Percentiles rank a stretch among this genome's conserved stretches.
Evolutionary conservation across 176 grass and related monocot species (phyloP).

Genomic region (Dendrocalamus sinicus): DNA sequence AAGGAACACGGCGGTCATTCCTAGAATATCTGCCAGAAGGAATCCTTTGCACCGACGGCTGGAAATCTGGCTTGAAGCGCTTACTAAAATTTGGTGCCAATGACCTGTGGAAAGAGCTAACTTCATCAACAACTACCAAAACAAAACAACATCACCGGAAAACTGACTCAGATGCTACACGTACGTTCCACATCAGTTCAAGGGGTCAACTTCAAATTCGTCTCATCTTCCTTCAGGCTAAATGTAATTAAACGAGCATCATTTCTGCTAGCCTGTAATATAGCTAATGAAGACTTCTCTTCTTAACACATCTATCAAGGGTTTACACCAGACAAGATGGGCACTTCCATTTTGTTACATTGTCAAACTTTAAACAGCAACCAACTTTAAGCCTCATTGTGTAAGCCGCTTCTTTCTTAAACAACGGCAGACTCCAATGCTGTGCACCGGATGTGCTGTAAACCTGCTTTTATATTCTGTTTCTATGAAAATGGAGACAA

Average conservation of each 20-base stretch:
- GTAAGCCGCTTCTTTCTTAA: background rate
- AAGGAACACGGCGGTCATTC: slow-evolving; percentile 34
- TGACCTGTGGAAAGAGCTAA: slow-evolving; percentile 46
- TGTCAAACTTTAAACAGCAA: slow-evolving; percentile 1
- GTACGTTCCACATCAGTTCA: background rate
- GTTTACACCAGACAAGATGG: background rate
- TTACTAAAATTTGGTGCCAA: slow-evolving; percentile 43
- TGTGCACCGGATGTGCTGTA: background rate
- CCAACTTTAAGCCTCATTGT: background rate
- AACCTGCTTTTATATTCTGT: background rate
- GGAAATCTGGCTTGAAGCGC: slow-evolving; percentile 55
- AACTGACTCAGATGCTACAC: slow-evolving; percentile 17
- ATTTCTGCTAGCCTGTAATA: background rate
- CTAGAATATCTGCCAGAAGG: slow-evolving; percentile 53
- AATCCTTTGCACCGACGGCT: slow-evolving; percentile 41
- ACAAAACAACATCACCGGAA: background rate
- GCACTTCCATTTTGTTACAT: background rate
- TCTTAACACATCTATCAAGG: background rate
- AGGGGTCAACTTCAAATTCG: background rate
- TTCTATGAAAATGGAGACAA: background rate
- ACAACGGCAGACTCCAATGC: background rate
- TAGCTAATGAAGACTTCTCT: background rate
- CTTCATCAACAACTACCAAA: slow-evolving; percentile 8
- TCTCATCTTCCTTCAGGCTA: slow-evolving; percentile 16
- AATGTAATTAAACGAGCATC: slow-evolving; percentile 23